Percentiles rank a stretch among this genome's conserved stretches.
These are phyloP conservation scores for Laguncularia racemosa DNA, from an alignment of 345 rosid genomes.

Conservation along the genomic window DNA sequence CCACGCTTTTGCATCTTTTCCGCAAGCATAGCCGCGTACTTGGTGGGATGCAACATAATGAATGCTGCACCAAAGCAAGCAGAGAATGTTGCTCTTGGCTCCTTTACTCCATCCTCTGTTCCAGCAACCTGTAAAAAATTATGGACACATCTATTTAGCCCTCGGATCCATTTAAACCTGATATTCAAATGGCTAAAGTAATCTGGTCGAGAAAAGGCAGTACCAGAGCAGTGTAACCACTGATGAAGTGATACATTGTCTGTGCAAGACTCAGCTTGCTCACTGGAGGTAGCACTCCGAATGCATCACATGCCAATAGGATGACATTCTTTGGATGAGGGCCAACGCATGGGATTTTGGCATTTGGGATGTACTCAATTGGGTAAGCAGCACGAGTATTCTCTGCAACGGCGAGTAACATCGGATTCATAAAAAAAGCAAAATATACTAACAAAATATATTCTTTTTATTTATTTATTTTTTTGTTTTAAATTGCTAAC, in stretches of 20 bases:
- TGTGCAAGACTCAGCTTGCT: slow-evolving; percentile 89
- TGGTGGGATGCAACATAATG: slow-evolving; percentile 97
- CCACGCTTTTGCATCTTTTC: slow-evolving; percentile 95
- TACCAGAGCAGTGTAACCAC: slow-evolving; percentile 98
- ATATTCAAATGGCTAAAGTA: neutral
- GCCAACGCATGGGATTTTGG: slow-evolving; percentile 83
- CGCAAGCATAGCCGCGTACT: slow-evolving; percentile 92
- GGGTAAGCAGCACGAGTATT: slow-evolving; percentile 97
- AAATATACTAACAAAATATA: no score
- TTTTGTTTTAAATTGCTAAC: no score
- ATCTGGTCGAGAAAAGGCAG: neutral
- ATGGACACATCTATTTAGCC: neutral
- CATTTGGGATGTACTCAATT: slow-evolving; percentile 86
- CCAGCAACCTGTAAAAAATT: slow-evolving; percentile 62
- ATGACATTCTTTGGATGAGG: slow-evolving; percentile 91
- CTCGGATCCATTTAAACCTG: neutral
- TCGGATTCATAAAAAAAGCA: no score
- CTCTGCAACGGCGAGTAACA: slow-evolving; percentile 32
- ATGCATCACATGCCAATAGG: slow-evolving; percentile 92
- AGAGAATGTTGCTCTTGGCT: slow-evolving; percentile 87
- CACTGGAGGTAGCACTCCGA: slow-evolving; percentile 98
- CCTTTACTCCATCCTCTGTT: slow-evolving; percentile 89
- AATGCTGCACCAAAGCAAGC: slow-evolving; percentile 99
- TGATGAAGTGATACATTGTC: slow-evolving; percentile 97
- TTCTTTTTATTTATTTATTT: no score